These are phyloP conservation scores for Cercospora zeina DNA, from an alignment of 2,329 filamentous ascomycete species.

Conservation along the genomic window DNA sequence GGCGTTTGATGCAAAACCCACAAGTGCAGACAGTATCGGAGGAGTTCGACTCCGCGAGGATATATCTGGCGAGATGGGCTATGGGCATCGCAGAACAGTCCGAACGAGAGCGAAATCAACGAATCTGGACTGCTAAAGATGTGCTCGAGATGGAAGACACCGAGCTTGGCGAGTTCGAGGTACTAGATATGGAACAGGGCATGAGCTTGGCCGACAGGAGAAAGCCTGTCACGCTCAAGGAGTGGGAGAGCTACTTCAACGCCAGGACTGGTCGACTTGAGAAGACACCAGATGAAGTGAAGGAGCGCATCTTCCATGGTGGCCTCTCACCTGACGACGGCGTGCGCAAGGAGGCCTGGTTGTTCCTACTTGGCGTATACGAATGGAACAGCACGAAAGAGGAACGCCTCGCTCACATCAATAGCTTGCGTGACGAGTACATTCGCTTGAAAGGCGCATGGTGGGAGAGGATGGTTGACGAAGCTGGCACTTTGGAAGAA, in stretches of 20 bases:
- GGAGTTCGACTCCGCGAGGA: conserved; percentile 92
- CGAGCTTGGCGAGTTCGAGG: conserved; percentile 92
- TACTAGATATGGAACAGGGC: conserved; percentile 75
- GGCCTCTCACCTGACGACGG: conserved; percentile 86
- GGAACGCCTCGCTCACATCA: conserved; percentile 78
- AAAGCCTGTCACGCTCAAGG: conserved; percentile 73
- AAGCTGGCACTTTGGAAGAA: conserved; percentile 74
- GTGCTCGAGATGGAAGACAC: conserved; percentile 92
- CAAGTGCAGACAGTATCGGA: conserved; percentile 95
- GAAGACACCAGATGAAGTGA: conserved; percentile 86
- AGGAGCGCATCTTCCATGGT: conserved; percentile 95
- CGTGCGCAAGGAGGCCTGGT: conserved; percentile 93
- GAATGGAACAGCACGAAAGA: conserved; percentile 89
- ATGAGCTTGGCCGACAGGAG: conserved; percentile 75
- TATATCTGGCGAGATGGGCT: conserved; percentile 94
- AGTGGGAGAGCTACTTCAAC: conserved; percentile 94
- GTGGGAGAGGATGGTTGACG: conserved; percentile 92
- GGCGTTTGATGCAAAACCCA: conserved; percentile 80
- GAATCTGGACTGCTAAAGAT: conserved; percentile 91
- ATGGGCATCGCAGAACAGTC: conserved; percentile 99
- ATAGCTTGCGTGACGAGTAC: conserved; percentile 87
- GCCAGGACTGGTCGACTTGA: conserved; percentile 69
- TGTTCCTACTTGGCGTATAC: conserved; percentile 87
- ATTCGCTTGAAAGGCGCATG: conserved; percentile 89
- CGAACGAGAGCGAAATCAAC: conserved; percentile 77